phyloP scores from a whole-genome alignment of 169 alveolate species.

The Cyclospora cayetanensis region DNA sequence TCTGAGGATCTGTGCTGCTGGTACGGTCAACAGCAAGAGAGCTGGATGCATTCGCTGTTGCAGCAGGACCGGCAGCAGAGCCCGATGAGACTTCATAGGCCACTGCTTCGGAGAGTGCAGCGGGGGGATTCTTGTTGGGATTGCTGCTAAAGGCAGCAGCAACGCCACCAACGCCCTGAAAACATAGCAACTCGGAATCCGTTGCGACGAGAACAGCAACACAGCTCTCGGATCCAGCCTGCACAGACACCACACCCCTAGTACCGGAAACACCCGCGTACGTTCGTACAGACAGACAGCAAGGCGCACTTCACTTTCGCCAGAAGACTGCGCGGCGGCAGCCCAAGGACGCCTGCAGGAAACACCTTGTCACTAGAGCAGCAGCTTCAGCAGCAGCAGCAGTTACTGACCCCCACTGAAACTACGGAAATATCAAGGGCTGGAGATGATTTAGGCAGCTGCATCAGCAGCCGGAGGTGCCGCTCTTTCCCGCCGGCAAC shows the following conservation, averaged over 20 bases:
- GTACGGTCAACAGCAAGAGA: not conserved
- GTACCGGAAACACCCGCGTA: too few species aligned
- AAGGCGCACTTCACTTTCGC: not conserved
- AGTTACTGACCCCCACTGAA: not conserved
- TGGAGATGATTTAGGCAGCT: slow-evolving; percentile 25
- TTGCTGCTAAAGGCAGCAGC: not conserved
- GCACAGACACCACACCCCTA: not conserved
- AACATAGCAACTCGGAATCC: not conserved
- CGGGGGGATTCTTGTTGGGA: not conserved
- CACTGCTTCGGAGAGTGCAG: not conserved
- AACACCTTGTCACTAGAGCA: not conserved
- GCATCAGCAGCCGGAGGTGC: slow-evolving; percentile 34
- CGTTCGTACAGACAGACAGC: not conserved
- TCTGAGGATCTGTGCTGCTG: not conserved
- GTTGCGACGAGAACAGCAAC: slow-evolving; percentile 10
- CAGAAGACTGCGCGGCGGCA: not conserved
- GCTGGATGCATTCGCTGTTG: slow-evolving; percentile 13
- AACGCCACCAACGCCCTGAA: not conserved
- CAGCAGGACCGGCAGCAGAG: not conserved
- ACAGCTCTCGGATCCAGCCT: not conserved
- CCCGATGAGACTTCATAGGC: not conserved
- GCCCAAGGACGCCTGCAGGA: too few species aligned
- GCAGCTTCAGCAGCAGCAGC: slow-evolving; percentile 24
- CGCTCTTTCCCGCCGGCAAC: slow-evolving; percentile 32
- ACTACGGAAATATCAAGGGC: slow-evolving; percentile 1